Evolutionary conservation across 176 grass and related monocot species (phyloP).

Genomic region (Alopecurus myosuroides): DNA sequence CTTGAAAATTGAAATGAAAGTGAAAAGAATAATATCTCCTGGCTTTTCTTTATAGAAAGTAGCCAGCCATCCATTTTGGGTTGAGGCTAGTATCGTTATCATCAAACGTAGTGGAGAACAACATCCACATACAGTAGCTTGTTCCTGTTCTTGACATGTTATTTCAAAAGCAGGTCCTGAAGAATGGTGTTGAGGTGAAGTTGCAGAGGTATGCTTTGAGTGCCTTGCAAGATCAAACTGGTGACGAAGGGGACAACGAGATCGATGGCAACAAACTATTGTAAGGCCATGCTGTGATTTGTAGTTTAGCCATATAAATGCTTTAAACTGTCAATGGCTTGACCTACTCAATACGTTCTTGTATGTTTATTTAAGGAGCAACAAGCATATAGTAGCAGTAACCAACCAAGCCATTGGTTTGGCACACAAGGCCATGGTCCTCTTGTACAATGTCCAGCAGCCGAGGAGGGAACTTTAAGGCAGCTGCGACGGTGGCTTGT

Average conservation of each 20-base stretch:
- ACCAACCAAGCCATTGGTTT: constrained; percentile 60
- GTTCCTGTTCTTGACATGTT: background rate
- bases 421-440: constrained; percentile 62
- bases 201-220: constrained; percentile 71
- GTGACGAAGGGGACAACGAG: constrained; percentile 40
- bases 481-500: too few species aligned
- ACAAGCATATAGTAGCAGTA: constrained; percentile 58
- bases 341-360: background rate
- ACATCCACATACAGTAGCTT: background rate
- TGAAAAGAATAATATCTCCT: too few species aligned
- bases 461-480: too few species aligned
- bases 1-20: too few species aligned
- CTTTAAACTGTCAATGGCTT: background rate
- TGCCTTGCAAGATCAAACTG: constrained; percentile 68
- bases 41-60: too few species aligned
- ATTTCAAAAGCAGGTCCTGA: constrained; percentile 47
- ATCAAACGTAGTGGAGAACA: background rate
- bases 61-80: too few species aligned
- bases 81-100: too few species aligned
- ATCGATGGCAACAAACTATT: constrained; percentile 51
- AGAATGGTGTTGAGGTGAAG: constrained; percentile 82
- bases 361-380: constrained; percentile 2
- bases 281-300: constrained; percentile 23
- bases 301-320: background rate
- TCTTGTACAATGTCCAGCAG: constrained; percentile 43